Base-by-base conservation (phyloP, 306 rosid genomes). In the Castanea crenata region DNA sequence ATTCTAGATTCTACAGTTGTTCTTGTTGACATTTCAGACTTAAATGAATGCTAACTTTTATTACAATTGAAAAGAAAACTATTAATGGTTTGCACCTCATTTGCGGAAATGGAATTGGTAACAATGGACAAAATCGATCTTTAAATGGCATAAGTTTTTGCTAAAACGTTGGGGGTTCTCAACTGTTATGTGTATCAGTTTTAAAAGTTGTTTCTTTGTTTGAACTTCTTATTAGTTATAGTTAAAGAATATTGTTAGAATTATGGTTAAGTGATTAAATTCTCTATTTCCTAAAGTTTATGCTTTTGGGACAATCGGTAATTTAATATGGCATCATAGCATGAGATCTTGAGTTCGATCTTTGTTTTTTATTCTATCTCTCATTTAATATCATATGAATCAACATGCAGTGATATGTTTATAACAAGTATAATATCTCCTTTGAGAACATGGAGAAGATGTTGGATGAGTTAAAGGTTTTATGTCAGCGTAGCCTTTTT, bases 1-100 rank as follows among this genome's bases (percentile, higher is more conserved):
- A 35, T 19, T 34, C 27, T 67, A 67, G 69, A 76, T 49, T 73
- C 55, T 76, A 18, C 20, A 55, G 68, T 75, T 35, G 67, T 59
- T 67, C 65, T 83, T 62, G 25, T 75, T 58, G 63, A 19, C 61
- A n/a, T 77, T 74, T 49, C 51, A 29, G 79, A 58, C 20, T 38
- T 67, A 49, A 52, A 71, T 55, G 67, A 38, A 63, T 69, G 74
- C 73, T 20, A 65, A 55, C 56, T 75, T 18, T 5, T 44, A n/a
- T n/a, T 69, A 12, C 32, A 49, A 29, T 38, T 59, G 29, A 32
- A 71, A 12, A 20, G 10, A 29, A 56, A 65, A 35, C 79, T 73
- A 13, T 44, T 9, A 70, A 61, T 20, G 65, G 73, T 49, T 25
- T 18, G 79, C 29, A 55, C 77, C 21, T 51, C 61, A 23, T 59